Conservation (phyloP, 2,329 filamentous ascomycete species). For the Furcasterigmium sp. region DNA sequence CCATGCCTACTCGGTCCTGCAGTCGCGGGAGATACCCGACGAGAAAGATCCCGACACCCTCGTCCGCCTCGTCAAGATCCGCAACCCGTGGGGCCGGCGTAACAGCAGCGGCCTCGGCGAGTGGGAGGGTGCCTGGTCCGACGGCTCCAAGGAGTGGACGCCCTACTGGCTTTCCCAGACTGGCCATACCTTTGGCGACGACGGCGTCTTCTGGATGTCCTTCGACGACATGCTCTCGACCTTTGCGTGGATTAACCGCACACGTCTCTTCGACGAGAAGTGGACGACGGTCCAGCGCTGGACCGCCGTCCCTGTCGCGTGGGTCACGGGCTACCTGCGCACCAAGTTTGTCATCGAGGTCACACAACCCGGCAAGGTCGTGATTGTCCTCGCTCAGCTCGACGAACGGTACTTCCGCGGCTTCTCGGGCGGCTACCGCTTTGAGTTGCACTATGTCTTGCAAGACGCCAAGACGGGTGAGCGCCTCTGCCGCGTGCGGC, state of each 20-base stretch:
- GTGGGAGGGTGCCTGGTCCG: constrained; percentile 70
- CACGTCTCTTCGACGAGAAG: constrained; percentile 46
- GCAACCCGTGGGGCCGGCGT: constrained; percentile 68
- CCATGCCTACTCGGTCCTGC: constrained; percentile 48
- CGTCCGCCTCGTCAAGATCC: constrained; percentile 34
- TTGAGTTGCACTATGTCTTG: constrained; percentile 36
- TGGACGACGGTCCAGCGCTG: constrained; percentile 41
- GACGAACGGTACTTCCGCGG: constrained; percentile 40
- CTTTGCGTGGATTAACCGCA: constrained; percentile 53
- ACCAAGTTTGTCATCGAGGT: constrained; percentile 38
- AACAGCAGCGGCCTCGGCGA: constrained; percentile 38
- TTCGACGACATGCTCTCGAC: constrained; percentile 55
- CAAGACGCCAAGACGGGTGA: constrained; percentile 20
- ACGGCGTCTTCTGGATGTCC: constrained; percentile 61
- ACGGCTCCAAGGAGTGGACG: constrained; percentile 81
- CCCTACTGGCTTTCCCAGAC: constrained; percentile 71
- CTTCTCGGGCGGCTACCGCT: constrained; percentile 38
- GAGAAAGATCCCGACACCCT: constrained; percentile 27
- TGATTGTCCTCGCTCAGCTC: constrained; percentile 39
- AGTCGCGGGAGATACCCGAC: constrained; percentile 36
- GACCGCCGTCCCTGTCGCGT: constrained; percentile 35
- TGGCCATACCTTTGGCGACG: constrained; percentile 69
- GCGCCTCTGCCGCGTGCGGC: constrained; percentile 26
- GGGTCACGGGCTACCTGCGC: constrained; percentile 38
- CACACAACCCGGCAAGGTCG: constrained; percentile 32